phyloP scores from a whole-genome alignment of 2,329 filamentous ascomycete genomes.

The Ascochyta fabae region DNA sequence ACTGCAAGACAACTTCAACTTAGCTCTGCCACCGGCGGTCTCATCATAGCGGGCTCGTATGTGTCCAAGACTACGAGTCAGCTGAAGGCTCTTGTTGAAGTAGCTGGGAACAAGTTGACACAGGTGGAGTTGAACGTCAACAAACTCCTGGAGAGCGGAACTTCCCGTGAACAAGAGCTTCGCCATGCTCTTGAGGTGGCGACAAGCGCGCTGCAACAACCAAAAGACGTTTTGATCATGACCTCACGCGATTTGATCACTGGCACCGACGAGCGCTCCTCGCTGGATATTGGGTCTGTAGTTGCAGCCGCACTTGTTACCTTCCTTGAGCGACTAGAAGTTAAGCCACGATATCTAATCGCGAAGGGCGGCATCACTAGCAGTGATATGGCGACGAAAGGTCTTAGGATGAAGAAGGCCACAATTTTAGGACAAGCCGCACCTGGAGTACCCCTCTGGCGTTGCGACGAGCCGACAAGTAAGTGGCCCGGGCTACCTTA shows the following conservation, averaged over 20 bases:
- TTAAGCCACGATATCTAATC: slow-evolving; percentile 63
- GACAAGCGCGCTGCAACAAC: slow-evolving; percentile 46
- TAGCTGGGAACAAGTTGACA: slow-evolving; percentile 51
- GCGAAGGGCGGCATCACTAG: slow-evolving; percentile 67
- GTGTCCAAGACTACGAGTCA: slow-evolving; percentile 66
- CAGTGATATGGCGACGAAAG: slow-evolving; percentile 65
- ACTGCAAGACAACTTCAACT: slow-evolving; percentile 53
- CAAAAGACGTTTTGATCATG: slow-evolving; percentile 65
- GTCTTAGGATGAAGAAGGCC: slow-evolving; percentile 61
- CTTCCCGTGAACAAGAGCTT: slow-evolving; percentile 46
- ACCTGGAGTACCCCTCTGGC: slow-evolving; percentile 65
- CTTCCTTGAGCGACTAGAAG: slow-evolving; percentile 56
- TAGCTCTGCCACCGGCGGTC: slow-evolving; percentile 53
- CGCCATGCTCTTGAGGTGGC: slow-evolving; percentile 42
- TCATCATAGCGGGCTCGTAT: slow-evolving; percentile 65
- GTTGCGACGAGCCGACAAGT: slow-evolving; percentile 60
- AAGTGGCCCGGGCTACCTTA: slow-evolving; percentile 62
- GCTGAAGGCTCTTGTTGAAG: slow-evolving; percentile 52
- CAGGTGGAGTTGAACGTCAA: slow-evolving; percentile 59
- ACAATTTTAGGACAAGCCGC: slow-evolving; percentile 64
- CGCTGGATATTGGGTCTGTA: slow-evolving; percentile 61
- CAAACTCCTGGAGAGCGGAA: slow-evolving; percentile 53
- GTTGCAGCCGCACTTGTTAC: slow-evolving; percentile 60
- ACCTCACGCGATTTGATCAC: slow-evolving; percentile 62
- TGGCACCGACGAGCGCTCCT: slow-evolving; percentile 57